Evolutionary conservation across 164 flowering plant genomes (phyloP).

Genomic region (Dillenia suffruticosa): DNA sequence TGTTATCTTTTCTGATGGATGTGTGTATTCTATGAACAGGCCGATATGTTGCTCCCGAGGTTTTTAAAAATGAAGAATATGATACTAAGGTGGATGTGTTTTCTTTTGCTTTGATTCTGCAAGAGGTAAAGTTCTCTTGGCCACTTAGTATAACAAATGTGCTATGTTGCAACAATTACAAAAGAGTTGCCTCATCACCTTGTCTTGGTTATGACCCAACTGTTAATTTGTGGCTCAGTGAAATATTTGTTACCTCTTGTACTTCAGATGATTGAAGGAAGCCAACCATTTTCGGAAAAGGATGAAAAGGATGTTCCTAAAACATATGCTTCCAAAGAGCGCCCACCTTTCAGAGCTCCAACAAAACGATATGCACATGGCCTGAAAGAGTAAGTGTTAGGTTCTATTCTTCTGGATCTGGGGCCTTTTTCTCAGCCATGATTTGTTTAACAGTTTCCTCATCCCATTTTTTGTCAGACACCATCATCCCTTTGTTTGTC

Average conservation of each 20-base stretch:
- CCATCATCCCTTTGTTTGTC: too few relatives aligned
- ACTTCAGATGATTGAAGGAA: slow-evolving; percentile 92
- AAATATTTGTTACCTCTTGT: slow-evolving; percentile 2
- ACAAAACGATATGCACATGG: slow-evolving; percentile 75
- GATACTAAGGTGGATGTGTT: slow-evolving; percentile 98
- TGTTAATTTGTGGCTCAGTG: too few relatives aligned
- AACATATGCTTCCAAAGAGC: slow-evolving; percentile 56
- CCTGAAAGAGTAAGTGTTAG: slow-evolving; percentile 58
- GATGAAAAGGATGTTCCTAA: slow-evolving; percentile 62
- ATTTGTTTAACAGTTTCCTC: too few relatives aligned
- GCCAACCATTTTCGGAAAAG: slow-evolving; percentile 63
- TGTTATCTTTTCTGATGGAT: too few relatives aligned
- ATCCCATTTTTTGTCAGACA: too few relatives aligned
- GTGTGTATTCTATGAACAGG: slow-evolving; percentile 38
- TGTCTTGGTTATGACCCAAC: too few relatives aligned
- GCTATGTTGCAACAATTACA: background rate
- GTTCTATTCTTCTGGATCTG: too few relatives aligned
- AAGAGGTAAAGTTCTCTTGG: slow-evolving; percentile 55
- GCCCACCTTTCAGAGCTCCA: slow-evolving; percentile 87
- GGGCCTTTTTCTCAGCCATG: too few relatives aligned
- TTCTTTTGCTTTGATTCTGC: slow-evolving; percentile 89
- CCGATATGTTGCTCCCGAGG: slow-evolving; percentile 93
- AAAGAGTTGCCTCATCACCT: background rate
- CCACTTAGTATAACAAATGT: background rate
- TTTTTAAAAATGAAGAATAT: slow-evolving; percentile 70